These are phyloP conservation scores for Phaffomyces antillensis DNA, from an alignment of 805 yeast genomes.

Conservation along the genomic window DNA sequence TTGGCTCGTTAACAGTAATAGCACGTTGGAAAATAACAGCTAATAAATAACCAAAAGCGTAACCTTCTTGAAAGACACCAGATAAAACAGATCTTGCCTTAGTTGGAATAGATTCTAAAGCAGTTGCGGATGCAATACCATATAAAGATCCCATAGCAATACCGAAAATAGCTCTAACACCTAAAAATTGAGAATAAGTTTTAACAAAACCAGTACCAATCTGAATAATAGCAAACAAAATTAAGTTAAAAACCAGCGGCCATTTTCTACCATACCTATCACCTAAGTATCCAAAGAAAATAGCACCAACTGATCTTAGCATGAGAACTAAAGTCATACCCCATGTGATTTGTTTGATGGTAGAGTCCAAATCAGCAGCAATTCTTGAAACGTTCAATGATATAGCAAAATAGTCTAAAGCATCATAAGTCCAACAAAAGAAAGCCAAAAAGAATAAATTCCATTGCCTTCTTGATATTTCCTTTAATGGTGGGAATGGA, in stretches of 20 bases:
- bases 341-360: slow-evolving; percentile 50
- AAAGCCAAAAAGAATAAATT: slow-evolving; percentile 46
- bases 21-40: slow-evolving; percentile 63
- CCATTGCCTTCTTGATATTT: slow-evolving; percentile 47
- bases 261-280: slow-evolving; percentile 57
- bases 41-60: slow-evolving; percentile 59
- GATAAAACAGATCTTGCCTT: slow-evolving; percentile 51
- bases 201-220: slow-evolving; percentile 58
- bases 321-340: slow-evolving; percentile 55
- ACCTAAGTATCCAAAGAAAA: slow-evolving; percentile 51
- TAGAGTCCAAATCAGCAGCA: slow-evolving; percentile 37
- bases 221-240: slow-evolving; percentile 43
- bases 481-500: slow-evolving; percentile 52
- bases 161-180: slow-evolving; percentile 58
- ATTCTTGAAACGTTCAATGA: slow-evolving; percentile 43
- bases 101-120: slow-evolving; percentile 41
- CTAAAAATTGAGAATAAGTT: slow-evolving; percentile 50
- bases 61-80: slow-evolving; percentile 77
- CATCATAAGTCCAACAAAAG: slow-evolving; percentile 59
- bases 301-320: slow-evolving; percentile 62
- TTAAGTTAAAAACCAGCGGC: slow-evolving; percentile 44
- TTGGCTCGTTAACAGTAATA: slow-evolving; percentile 42
- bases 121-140: slow-evolving; percentile 37
- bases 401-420: slow-evolving; percentile 55
- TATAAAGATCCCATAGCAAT: slow-evolving; percentile 44